A percentile compares a stretch with the other conserved stretches of the same genome.
These are phyloP conservation scores for Talaromyces rugulosus DNA, from an alignment of 2,329 filamentous ascomycete species.

Conservation along the genomic window DNA sequence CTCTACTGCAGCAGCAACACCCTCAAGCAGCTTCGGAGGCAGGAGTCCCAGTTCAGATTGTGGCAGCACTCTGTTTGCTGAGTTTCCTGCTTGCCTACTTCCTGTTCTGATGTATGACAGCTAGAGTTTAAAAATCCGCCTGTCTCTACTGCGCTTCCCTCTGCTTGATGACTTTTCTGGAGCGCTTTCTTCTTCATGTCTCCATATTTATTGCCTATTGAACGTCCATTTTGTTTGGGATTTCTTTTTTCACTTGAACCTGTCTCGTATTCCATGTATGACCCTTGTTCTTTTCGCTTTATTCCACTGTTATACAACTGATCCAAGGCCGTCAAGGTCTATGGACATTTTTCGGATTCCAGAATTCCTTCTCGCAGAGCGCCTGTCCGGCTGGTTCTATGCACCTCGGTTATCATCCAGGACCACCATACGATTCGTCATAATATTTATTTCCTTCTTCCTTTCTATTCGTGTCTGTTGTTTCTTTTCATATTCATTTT, in stretches of 20 bases:
- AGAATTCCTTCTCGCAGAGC: not conserved
- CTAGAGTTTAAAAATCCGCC: not conserved
- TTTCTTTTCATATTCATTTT: not conserved
- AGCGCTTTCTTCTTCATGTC: conserved; percentile 3
- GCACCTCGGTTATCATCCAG: not conserved
- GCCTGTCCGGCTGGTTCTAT: not conserved
- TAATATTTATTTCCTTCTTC: not conserved
- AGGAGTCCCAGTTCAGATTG: conserved; percentile 82
- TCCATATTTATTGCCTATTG: not conserved
- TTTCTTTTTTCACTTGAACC: not conserved
- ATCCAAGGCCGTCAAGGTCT: not conserved
- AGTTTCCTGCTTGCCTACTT: conserved; percentile 94
- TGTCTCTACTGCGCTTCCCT: conserved; percentile 8
- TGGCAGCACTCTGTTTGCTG: conserved; percentile 76
- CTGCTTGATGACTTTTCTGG: not conserved
- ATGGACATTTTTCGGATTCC: not conserved
- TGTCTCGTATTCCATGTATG: not conserved
- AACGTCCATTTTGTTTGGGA: not conserved
- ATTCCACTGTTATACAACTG: not conserved
- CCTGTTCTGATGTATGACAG: conserved; percentile 66
- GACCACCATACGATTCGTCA: not conserved
- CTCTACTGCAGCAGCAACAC: conserved; percentile 52
- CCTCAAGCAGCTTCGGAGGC: conserved; percentile 51
- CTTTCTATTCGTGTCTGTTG: not conserved
- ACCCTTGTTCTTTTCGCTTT: not conserved